Evolutionary conservation across 1,139 yeast species (phyloP).

Genomic region (Suhomyces bolitotheri): DNA sequence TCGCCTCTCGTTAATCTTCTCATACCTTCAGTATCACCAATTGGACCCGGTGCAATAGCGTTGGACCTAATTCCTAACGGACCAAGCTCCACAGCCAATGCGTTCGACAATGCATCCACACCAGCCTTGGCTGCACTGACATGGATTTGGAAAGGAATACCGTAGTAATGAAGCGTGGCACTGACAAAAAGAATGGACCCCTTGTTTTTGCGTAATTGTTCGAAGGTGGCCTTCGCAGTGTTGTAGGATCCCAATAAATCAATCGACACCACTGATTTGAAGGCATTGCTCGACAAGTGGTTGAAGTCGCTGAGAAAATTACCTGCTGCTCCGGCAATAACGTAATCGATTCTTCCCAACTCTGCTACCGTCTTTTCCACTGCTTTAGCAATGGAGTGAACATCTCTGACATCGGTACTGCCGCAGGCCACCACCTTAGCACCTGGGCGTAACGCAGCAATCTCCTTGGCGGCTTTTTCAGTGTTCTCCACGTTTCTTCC

Average conservation of each 20-base stretch:
- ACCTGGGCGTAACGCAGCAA: constrained; percentile 30
- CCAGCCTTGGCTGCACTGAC: constrained; percentile 96
- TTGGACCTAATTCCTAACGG: constrained; percentile 82
- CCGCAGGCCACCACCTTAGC: constrained; percentile 24
- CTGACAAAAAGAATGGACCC: constrained; percentile 28
- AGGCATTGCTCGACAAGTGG: constrained; percentile 29
- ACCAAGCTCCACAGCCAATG: constrained; percentile 85
- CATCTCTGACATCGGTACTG: constrained; percentile 25
- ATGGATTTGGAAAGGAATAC: constrained; percentile 82
- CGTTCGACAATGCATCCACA: constrained; percentile 81
- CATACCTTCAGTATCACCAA: constrained; percentile 80
- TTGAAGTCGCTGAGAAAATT: constrained; percentile 29
- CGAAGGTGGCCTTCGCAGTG: constrained; percentile 58
- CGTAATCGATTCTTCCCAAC: constrained; percentile 29
- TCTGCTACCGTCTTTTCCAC: constrained; percentile 24
- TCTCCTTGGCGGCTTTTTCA: constrained; percentile 61
- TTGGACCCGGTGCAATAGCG: constrained; percentile 87
- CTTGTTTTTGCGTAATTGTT: constrained; percentile 25
- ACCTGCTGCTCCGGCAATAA: constrained; percentile 34
- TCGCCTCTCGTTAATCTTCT: constrained; percentile 48
- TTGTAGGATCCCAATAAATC: constrained; percentile 86
- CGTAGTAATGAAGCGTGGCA: constrained; percentile 86
- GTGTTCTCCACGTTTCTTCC: constrained; percentile 28
- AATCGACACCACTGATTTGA: constrained; percentile 34
- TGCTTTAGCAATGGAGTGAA: constrained; percentile 21